phyloP scores from a whole-genome alignment of 2,329 filamentous ascomycete species.

The Dactylonectria estremocensis region DNA sequence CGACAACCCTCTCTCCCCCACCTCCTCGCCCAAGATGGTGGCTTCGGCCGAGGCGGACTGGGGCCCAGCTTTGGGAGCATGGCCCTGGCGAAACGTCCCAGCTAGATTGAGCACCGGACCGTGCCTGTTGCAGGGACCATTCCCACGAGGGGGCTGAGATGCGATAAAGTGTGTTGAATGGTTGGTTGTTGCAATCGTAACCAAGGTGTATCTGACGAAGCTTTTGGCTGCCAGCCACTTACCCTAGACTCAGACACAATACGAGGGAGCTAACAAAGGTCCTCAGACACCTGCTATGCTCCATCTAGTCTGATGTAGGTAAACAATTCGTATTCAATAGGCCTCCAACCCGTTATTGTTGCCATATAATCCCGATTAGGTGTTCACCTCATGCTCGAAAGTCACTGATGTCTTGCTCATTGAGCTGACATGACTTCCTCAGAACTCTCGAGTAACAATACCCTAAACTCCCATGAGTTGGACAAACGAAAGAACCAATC shows the following conservation, averaged over 20 bases:
- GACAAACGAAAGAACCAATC: constrained; percentile 17
- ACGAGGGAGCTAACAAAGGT: constrained; percentile 5
- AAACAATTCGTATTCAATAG: not conserved
- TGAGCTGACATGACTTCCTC: not conserved
- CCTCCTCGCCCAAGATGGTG: not conserved
- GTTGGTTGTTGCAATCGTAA: not conserved
- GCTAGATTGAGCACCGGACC: constrained; percentile 4
- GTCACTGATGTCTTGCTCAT: not conserved
- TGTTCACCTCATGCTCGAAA: not conserved
- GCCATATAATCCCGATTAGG: not conserved
- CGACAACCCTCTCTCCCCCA: constrained; percentile 1
- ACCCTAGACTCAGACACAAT: not conserved
- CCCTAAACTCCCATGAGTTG: not conserved
- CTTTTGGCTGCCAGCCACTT: not conserved
- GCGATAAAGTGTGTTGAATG: not conserved
- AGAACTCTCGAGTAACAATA: not conserved
- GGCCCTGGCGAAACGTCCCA: constrained; percentile 7
- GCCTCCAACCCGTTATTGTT: not conserved
- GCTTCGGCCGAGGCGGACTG: not conserved
- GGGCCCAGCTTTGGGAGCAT: not conserved
- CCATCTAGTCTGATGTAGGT: not conserved
- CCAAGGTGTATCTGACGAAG: not conserved
- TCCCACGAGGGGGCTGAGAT: not conserved
- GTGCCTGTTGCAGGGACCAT: not conserved
- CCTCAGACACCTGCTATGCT: not conserved